Conservation (phyloP, 164 flowering plant genomes). For the Annona squamosa region DNA sequence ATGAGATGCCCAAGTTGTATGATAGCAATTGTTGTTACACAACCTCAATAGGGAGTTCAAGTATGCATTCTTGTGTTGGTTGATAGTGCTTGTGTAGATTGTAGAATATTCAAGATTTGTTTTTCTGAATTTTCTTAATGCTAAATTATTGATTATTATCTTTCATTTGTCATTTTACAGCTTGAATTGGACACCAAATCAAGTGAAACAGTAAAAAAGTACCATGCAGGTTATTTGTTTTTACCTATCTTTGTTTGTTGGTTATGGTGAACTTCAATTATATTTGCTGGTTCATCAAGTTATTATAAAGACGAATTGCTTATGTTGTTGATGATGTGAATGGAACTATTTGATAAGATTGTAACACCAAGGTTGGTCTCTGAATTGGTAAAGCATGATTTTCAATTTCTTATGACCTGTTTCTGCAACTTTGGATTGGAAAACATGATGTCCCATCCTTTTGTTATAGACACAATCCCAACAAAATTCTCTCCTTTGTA, state of each 20-base stretch:
- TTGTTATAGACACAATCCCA: neutral
- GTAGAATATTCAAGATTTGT: neutral
- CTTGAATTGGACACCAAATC: too few relatives aligned
- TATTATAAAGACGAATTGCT: too few relatives aligned
- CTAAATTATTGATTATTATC: neutral
- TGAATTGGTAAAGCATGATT: too few relatives aligned
- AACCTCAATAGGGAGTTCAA: slow-evolving; percentile 94
- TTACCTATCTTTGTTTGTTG: too few relatives aligned
- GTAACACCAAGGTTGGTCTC: too few relatives aligned
- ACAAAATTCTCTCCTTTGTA: slow-evolving; percentile 28
- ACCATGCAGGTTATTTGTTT: too few relatives aligned
- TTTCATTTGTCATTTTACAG: too few relatives aligned
- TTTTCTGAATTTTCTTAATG: neutral
- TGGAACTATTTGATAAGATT: too few relatives aligned
- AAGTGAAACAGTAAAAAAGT: too few relatives aligned
- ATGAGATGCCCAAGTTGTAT: slow-evolving; percentile 83
- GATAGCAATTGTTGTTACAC: slow-evolving; percentile 89
- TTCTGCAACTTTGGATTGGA: neutral
- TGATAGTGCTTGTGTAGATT: neutral
- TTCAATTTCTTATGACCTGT: neutral
- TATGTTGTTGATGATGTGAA: too few relatives aligned
- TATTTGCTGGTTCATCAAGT: too few relatives aligned
- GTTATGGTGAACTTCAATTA: too few relatives aligned
- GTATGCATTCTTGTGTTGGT: slow-evolving; percentile 26
- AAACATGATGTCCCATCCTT: neutral